Conservation (phyloP, 1,139 yeast genomes). For the Saccharomyces hybrid region DNA sequence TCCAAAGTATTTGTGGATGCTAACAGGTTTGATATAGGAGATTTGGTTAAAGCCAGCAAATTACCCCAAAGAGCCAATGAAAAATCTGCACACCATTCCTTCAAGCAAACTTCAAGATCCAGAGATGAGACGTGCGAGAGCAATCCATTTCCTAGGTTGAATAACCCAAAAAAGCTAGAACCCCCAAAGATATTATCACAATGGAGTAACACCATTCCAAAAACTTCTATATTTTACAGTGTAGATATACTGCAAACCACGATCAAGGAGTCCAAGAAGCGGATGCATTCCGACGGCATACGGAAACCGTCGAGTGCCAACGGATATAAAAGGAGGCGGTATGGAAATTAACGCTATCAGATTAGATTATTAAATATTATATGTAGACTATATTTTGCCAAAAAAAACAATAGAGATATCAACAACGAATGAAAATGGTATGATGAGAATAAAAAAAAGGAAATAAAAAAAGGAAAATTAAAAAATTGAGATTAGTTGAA, state of each 20-base stretch:
- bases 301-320: not conserved
- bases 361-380: not conserved
- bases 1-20: conserved; percentile 23
- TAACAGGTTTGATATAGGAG: conserved; percentile 27
- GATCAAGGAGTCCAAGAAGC: conserved; percentile 7
- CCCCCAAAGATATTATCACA: conserved; percentile 15
- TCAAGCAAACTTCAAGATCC: not conserved
- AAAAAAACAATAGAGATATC: not conserved
- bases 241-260: conserved; percentile 5
- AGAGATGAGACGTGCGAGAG: not conserved
- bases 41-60: conserved; percentile 17
- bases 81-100: not conserved
- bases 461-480: not conserved
- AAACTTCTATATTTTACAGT: conserved; percentile 7
- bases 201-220: conserved; percentile 11
- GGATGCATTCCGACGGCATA: conserved; percentile 2
- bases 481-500: not conserved
- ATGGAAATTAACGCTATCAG: not conserved
- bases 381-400: not conserved
- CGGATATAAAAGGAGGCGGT: not conserved
- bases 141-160: conserved; percentile 1
- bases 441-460: not conserved
- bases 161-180: conserved; percentile 4
- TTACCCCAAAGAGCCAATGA: conserved; percentile 29
- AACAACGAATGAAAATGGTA: not conserved